Conservation (phyloP, 441 rosid genomes). For the Arabidopsis hybrid region DNA sequence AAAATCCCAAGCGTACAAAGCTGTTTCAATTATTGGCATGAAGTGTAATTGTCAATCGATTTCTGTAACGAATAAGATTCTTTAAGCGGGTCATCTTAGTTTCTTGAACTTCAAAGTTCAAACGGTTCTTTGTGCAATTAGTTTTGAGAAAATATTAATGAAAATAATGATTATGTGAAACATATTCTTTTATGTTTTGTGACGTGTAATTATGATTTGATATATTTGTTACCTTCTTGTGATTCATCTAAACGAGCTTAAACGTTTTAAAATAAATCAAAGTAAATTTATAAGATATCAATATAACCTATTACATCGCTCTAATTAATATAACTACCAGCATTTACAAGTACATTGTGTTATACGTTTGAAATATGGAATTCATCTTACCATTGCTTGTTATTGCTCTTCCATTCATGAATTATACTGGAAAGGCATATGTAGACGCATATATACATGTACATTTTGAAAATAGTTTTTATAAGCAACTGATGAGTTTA, state of each 20-base stretch:
- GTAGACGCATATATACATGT: background rate
- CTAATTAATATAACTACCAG: background rate
- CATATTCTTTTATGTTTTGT: constrained; percentile 15
- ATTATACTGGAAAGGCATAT: background rate
- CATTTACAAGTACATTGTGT: background rate
- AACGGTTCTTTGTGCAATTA: constrained; percentile 19
- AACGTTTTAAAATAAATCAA: background rate
- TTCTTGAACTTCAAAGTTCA: constrained; percentile 4
- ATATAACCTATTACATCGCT: background rate
- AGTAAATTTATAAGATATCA: background rate
- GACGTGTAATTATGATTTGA: constrained; percentile 1
- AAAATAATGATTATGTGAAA: constrained; percentile 26
- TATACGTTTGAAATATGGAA: background rate
- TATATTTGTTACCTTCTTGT: background rate
- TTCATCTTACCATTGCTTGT: background rate
- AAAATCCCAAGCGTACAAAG: constrained; percentile 12
- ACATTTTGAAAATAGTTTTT: background rate
- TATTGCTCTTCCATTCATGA: background rate
- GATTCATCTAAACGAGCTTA: constrained; percentile 19
- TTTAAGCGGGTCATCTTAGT: constrained; percentile 19
- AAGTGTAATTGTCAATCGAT: constrained; percentile 27
- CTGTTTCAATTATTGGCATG: constrained; percentile 16
- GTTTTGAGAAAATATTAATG: constrained; percentile 35
- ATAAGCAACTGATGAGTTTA: background rate
- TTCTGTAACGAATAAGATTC: constrained; percentile 34